A percentile compares a stretch with the other conserved stretches of the same genome.
Conservation (phyloP, 331 rosid species). For the Cucumis variabilis region DNA sequence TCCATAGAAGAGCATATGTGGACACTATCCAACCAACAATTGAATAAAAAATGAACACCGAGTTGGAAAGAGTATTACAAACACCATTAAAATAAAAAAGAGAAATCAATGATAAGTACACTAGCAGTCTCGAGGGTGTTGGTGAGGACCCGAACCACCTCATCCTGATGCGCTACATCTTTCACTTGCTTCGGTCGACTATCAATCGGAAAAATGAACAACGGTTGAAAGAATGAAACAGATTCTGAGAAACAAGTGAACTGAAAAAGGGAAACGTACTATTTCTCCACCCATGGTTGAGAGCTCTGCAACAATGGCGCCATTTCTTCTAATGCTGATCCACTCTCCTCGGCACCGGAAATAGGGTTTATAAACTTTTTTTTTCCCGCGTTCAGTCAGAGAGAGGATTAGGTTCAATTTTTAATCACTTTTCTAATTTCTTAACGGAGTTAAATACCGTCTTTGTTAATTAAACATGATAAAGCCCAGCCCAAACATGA, state of each 20-base stretch:
- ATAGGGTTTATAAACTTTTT: slow-evolving; percentile 19
- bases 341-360: neutral
- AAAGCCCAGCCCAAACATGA: no score
- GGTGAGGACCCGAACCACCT: slow-evolving; percentile 93
- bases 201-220: neutral
- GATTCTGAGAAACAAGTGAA: neutral
- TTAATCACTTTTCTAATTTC: slow-evolving; percentile 5
- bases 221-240: neutral
- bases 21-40: slow-evolving; percentile 55
- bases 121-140: slow-evolving; percentile 88
- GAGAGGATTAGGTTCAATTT: neutral
- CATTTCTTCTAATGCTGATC: slow-evolving; percentile 42
- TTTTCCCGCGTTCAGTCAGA: slow-evolving; percentile 18
- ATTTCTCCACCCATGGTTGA: slow-evolving; percentile 97
- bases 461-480: neutral
- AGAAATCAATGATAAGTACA: slow-evolving; percentile 39
- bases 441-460: neutral
- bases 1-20: slow-evolving; percentile 96
- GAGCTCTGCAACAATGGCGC: slow-evolving; percentile 82
- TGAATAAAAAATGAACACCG: neutral
- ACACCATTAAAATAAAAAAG: neutral
- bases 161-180: slow-evolving; percentile 95
- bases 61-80: neutral
- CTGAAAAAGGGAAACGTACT: slow-evolving; percentile 43
- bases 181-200: slow-evolving; percentile 95